Evolutionary conservation across 352 stramenopile genomes (phyloP), one percentile per base, ranked within the genome.

Genomic region (Phytopythium cucurbitacearum): DNA sequence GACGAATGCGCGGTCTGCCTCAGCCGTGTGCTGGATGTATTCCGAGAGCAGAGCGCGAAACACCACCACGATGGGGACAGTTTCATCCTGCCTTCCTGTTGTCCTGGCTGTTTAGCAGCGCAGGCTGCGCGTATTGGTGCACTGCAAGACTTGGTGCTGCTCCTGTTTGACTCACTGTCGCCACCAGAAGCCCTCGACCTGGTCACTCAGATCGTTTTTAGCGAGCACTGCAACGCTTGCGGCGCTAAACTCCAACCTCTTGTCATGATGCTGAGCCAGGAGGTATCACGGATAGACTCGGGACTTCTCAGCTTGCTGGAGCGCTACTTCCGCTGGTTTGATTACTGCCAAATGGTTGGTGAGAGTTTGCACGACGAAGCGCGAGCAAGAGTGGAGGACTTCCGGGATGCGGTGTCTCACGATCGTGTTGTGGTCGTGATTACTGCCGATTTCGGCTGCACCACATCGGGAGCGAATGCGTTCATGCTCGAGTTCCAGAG

Each of bases 391-490:
- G 37, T 28, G 32, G 37, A 54, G 8, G 41, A 21, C 1, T 21
- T 69, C 43, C 15, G 59, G 33, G 52, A 59, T 5, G 57, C 35
- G 9, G 15, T 64, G 12, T 9, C 3, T 33, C 33, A 46, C 8
- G 53, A 69, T 52, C 60, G 55, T 2, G 56, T 72, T 13, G 56
- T 55, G 1, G 58, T 74, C 7, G 28, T 76, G 2, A 65, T 60
- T 47, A 72, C 70, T 34, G 64, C 61, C 9, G 57, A 72, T 49
- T 73, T 56, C 53, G 70, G 70, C 3, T 38, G 56, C 1, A 80
- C 70, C 4, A 51, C 66, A 15, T 33, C 50, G 3, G 65, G 57
- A 40, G 67, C 64, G 3, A 67, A 69, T 16, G 40, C 43, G n/a
- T 80, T 80, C 15, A 41, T 52, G 1, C 28, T 66, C 39, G 59